A percentile compares a stretch with the other conserved stretches of the same genome.
These are phyloP conservation scores for Botrytis deweyae DNA, from an alignment of 2,329 filamentous ascomycete genomes.

Conservation along the genomic window DNA sequence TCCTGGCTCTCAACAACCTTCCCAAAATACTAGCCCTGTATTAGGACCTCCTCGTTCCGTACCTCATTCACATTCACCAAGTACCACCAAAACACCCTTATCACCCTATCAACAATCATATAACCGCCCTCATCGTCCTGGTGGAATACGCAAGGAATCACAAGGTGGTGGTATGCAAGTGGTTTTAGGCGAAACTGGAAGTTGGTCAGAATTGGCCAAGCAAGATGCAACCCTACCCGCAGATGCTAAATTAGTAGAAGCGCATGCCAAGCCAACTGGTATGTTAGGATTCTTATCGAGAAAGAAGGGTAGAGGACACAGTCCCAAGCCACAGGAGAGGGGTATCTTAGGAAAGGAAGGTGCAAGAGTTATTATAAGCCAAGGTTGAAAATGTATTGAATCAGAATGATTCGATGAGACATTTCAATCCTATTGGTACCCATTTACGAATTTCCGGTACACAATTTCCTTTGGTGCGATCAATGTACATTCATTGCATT, in stretches of 20 bases:
- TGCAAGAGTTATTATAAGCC: constrained; percentile 74
- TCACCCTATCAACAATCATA: constrained; percentile 38
- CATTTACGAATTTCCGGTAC: background rate
- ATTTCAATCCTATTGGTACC: background rate
- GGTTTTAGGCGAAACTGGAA: constrained; percentile 82
- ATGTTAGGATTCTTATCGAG: constrained; percentile 88
- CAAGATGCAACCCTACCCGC: constrained; percentile 73
- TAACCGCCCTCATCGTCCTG: constrained; percentile 30
- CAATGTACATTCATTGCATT: constrained; percentile 16
- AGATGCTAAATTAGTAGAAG: constrained; percentile 57
- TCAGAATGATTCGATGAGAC: constrained; percentile 7
- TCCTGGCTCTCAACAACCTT: constrained; percentile 27
- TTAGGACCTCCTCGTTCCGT: constrained; percentile 20
- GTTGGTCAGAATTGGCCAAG: constrained; percentile 87
- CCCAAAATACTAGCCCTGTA: constrained; percentile 15
- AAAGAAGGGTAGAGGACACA: constrained; percentile 87
- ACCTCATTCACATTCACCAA: constrained; percentile 11
- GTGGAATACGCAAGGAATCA: constrained; percentile 35
- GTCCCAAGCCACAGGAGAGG: constrained; percentile 89
- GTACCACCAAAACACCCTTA: constrained; percentile 27
- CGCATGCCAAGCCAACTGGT: constrained; percentile 62
- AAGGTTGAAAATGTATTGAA: constrained; percentile 11
- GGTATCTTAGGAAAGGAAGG: constrained; percentile 95
- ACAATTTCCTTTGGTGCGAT: constrained; percentile 4
- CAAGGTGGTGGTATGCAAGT: constrained; percentile 76